Evolutionary conservation across 1,284 basidiomycete species (phyloP).

Genomic region (Marasmius tenuissimus): DNA sequence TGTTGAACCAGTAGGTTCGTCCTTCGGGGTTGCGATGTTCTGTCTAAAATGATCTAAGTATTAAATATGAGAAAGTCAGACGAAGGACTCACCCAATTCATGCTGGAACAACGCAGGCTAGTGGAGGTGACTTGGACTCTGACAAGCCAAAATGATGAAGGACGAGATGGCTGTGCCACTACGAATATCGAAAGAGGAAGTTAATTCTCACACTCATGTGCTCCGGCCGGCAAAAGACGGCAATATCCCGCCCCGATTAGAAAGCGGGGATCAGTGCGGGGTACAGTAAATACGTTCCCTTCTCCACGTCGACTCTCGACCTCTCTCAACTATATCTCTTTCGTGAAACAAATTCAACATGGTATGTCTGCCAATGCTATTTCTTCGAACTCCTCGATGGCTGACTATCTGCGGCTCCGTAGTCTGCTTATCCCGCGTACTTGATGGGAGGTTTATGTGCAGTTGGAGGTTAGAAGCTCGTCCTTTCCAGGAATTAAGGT

Average conservation of each 20-base stretch:
- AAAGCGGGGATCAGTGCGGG: too few species aligned
- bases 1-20: slow-evolving; percentile 86
- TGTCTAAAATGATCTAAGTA: slow-evolving; percentile 42
- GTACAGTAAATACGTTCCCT: too few species aligned
- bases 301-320: too few species aligned
- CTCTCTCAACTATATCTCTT: too few species aligned
- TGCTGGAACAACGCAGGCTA: not conserved
- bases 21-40: slow-evolving; percentile 84
- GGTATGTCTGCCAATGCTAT: too few species aligned
- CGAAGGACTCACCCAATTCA: slow-evolving; percentile 28
- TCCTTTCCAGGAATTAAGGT: too few species aligned
- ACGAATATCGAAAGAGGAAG: not conserved
- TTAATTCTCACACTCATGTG: not conserved
- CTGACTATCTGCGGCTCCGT: not conserved
- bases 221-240: not conserved
- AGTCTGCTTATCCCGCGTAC: slow-evolving; percentile 84
- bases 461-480: slow-evolving; percentile 53
- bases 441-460: slow-evolving; percentile 78
- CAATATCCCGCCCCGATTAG: too few species aligned
- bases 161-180: not conserved
- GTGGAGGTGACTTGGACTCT: too few species aligned
- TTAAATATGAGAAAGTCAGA: not conserved
- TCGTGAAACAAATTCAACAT: too few species aligned
- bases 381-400: too few species aligned
- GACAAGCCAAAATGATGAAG: too few species aligned